Conservation (phyloP, 768 basidiomycete genomes). For the Mycena latifolia region DNA sequence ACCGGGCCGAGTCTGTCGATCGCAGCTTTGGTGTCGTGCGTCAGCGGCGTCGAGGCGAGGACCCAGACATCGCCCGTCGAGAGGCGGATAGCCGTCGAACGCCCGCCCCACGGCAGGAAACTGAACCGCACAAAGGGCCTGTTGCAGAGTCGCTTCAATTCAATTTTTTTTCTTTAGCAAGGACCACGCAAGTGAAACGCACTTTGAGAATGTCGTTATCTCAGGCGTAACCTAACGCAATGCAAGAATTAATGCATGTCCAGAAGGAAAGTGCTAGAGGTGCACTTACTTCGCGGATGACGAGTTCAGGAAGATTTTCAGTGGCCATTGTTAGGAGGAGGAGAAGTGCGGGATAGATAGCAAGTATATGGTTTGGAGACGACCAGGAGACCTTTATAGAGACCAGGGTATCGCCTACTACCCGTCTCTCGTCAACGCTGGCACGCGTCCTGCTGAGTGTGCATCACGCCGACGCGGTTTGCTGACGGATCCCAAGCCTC, state of each 20-base stretch:
- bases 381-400: no score
- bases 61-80: conserved; percentile 81
- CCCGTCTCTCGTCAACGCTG: no score
- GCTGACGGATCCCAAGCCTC: no score
- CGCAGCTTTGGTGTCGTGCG: conserved; percentile 71
- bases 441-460: no score
- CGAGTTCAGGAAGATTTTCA: conserved; percentile 28
- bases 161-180: no score
- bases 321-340: no score
- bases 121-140: conserved; percentile 79
- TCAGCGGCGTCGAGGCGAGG: conserved; percentile 81
- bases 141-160: background rate
- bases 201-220: conserved; percentile 34
- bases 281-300: conserved; percentile 34
- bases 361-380: background rate
- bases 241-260: background rate
- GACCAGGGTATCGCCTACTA: no score
- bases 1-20: conserved; percentile 77
- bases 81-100: conserved; percentile 85
- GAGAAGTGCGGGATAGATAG: no score
- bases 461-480: no score
- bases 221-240: conserved; percentile 24
- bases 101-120: conserved; percentile 81
- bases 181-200: background rate
- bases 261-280: background rate